phyloP scores from a whole-genome alignment of 805 yeast genomes.

The Suhomyces faveliae region DNA sequence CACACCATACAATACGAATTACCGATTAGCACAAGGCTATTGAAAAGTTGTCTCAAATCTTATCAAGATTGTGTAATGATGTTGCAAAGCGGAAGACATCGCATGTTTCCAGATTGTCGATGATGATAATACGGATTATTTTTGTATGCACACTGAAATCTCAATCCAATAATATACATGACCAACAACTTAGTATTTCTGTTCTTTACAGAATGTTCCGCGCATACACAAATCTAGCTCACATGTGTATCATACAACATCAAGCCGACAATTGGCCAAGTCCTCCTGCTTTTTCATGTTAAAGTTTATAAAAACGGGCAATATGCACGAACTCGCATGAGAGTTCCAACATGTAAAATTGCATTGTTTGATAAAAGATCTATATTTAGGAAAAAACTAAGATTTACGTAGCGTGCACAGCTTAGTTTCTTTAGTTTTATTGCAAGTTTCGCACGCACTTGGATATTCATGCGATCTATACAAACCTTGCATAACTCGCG shows the following conservation, averaged over 20 bases:
- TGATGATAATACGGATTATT: neutral
- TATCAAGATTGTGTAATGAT: neutral
- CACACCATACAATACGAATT: neutral
- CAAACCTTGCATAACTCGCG: neutral
- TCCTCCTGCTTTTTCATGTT: neutral
- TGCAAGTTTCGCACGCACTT: neutral
- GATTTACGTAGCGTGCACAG: neutral
- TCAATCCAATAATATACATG: no score
- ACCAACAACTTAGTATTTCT: neutral
- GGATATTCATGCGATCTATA: neutral
- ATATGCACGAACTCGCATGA: neutral
- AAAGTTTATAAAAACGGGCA: constrained; percentile 1
- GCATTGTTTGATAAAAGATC: neutral
- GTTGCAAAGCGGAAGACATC: no score
- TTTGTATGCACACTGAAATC: neutral
- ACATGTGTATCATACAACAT: neutral
- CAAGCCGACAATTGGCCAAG: neutral
- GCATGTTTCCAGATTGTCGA: no score
- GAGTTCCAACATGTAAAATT: neutral
- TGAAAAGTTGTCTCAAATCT: neutral
- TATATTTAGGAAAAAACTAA: neutral
- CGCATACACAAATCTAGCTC: neutral
- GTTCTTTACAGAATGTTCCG: neutral
- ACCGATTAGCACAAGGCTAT: neutral
- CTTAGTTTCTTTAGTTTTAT: no score